Percentiles rank a stretch among this genome's conserved stretches.
Evolutionary conservation across 257 asterid species (phyloP).

Genomic region (Salvia splendens): DNA sequence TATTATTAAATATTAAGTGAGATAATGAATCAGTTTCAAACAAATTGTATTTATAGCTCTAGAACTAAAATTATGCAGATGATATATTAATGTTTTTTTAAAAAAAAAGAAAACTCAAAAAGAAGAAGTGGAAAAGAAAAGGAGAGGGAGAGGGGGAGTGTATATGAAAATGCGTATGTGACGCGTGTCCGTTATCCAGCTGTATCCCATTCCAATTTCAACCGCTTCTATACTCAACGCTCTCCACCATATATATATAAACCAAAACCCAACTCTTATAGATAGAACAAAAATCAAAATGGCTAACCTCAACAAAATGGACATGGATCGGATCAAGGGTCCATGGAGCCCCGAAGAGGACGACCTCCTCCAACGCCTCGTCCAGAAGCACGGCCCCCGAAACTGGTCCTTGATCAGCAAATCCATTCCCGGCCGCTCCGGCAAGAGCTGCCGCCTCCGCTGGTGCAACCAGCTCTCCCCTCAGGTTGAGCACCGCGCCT

Average conservation of each 20-base stretch:
- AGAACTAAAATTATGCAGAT: no score
- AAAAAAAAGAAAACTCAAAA: background rate
- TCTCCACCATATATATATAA: conserved; percentile 18
- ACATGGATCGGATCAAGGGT: conserved; percentile 85
- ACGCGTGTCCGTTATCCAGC: conserved; percentile 94
- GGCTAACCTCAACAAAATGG: conserved; percentile 35
- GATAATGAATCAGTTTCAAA: no score
- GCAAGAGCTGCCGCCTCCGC: conserved; percentile 84
- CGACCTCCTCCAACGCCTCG: conserved; percentile 65
- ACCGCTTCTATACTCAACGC: conserved; percentile 33
- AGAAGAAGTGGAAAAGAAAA: background rate
- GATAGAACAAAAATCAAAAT: background rate
- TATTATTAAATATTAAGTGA: no score
- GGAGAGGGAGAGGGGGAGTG: background rate
- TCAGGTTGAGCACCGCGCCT: conserved; percentile 88
- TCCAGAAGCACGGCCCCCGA: conserved; percentile 77
- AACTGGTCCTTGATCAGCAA: conserved; percentile 92
- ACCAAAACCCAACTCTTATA: background rate
- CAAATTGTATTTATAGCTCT: no score
- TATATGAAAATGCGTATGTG: conserved; percentile 37
- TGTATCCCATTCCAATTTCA: conserved; percentile 73
- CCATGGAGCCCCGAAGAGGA: conserved; percentile 99
- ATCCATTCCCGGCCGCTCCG: conserved; percentile 85
- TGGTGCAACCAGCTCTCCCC: conserved; percentile 99
- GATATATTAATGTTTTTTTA: no score